Base-by-base conservation (phyloP, 1,284 basidiomycete species). In the Cystobasidiaceae sp. region DNA sequence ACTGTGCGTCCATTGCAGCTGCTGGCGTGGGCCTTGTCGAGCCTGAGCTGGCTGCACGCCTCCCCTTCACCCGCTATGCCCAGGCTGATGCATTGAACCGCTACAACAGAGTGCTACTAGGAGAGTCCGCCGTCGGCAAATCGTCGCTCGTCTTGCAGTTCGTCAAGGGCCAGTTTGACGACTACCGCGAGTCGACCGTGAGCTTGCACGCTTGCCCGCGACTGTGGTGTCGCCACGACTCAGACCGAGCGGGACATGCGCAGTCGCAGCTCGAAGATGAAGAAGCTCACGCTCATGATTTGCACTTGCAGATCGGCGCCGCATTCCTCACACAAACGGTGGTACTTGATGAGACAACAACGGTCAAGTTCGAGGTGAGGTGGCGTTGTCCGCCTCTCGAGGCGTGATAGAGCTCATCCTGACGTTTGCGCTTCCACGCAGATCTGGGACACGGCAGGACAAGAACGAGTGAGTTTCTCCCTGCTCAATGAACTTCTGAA, bases 301-400 rank as follows among this genome's bases (percentile, higher is more conserved):
- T 28, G 9, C 21, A n/a, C 37, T n/a, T 3, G 28, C 55, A 37
- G 27, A 61, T 71, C 46, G 74, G 71, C 89, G 92, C 93, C 68
- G 93, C 93, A 30, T 97, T 97, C 82, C 79, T 97, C 71, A 97
- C 94, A 34, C 94, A 97, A 78, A 96, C 92, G 0, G 89, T 97
- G 45, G 86, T 86, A 21, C 82, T 97, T 44, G 90, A 94, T 68
- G 89, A 93, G 75, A 84, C 87, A 68, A 89, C 89, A 19, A 87
- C 87, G 17, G 89, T 97, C 75, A 97, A 97, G 81, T 97, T 97
- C 74, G 93, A 97, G 82, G 66, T 64, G 58, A 4, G 62, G 41
- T 51, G 50, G 43, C 56, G 54, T 56, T 39, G 39, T 30, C 11
- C 15, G 34, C 51, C 11, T 30, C 30, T 28, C n/a, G n/a, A n/a